phyloP scores from a whole-genome alignment of 441 rosid species.

The Gossypium gossypioides region DNA sequence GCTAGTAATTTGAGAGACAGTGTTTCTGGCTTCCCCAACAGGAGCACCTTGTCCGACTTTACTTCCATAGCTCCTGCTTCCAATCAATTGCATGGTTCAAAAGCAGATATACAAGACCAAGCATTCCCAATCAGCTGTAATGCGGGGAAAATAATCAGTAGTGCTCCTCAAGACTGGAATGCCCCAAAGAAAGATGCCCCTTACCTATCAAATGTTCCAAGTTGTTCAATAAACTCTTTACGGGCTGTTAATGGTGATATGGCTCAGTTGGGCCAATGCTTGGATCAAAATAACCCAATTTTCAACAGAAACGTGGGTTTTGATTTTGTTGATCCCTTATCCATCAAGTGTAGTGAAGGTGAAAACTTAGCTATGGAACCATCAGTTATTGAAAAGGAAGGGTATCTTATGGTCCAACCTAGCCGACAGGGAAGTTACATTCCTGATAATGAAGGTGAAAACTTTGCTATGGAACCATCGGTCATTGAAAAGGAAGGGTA shows the following conservation, averaged over 20 bases:
- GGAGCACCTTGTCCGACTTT: slow-evolving; percentile 22
- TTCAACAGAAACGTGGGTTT: slow-evolving; percentile 31
- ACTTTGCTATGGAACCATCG: slow-evolving; percentile 29
- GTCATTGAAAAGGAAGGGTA: slow-evolving; percentile 31
- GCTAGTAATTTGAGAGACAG: background rate
- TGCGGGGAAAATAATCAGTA: slow-evolving; percentile 21
- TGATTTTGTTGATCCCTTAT: slow-evolving; percentile 20
- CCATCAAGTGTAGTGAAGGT: slow-evolving; percentile 28
- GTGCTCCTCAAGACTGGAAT: slow-evolving; percentile 27
- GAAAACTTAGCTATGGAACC: slow-evolving; percentile 30
- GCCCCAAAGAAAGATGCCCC: slow-evolving; percentile 21
- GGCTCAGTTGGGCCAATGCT: slow-evolving; percentile 20
- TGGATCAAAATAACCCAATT: slow-evolving; percentile 29
- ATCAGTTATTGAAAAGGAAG: slow-evolving; percentile 27
- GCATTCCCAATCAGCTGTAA: slow-evolving; percentile 17
- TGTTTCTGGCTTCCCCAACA: slow-evolving; percentile 31
- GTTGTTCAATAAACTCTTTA: slow-evolving; percentile 25
- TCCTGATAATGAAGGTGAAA: slow-evolving; percentile 16
- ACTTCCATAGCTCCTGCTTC: slow-evolving; percentile 25
- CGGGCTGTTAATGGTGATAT: slow-evolving; percentile 19
- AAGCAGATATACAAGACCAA: slow-evolving; percentile 26
- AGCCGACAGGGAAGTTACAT: slow-evolving; percentile 32
- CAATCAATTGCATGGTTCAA: slow-evolving; percentile 21
- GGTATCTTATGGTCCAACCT: slow-evolving; percentile 31
- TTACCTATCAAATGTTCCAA: slow-evolving; percentile 22